These are phyloP conservation scores for Umbelopsis vinacea DNA, from an alignment of 192 early-diverging fungal genomes.

Conservation along the genomic window DNA sequence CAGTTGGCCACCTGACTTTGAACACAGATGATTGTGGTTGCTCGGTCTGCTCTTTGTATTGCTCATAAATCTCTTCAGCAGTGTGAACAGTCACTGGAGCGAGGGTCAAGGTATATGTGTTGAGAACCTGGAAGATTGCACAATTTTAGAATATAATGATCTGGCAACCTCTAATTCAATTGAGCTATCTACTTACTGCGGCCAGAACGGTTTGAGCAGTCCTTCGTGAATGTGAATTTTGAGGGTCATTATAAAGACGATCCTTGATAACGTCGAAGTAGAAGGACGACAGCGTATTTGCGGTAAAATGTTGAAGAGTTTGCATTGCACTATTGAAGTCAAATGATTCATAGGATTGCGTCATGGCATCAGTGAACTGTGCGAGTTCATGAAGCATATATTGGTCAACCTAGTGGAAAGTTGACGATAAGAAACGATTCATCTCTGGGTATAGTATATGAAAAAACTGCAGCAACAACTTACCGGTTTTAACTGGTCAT, in stretches of 20 bases:
- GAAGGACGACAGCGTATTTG: constrained; percentile 68
- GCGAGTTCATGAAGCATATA: constrained; percentile 72
- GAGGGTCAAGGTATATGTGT: constrained; percentile 61
- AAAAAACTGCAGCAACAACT: neutral
- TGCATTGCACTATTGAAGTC: constrained; percentile 70
- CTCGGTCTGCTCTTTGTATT: constrained; percentile 47
- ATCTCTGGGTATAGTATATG: too few species aligned
- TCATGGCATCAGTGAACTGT: constrained; percentile 59
- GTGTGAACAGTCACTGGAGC: constrained; percentile 71
- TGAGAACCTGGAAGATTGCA: constrained; percentile 47
- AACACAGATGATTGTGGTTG: constrained; percentile 59
- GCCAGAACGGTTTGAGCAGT: constrained; percentile 69
- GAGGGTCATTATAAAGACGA: constrained; percentile 65
- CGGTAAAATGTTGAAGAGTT: constrained; percentile 69
- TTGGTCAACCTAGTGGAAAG: constrained; percentile 44
- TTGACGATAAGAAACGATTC: too few species aligned
- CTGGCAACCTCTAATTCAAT: too few species aligned
- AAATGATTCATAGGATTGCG: constrained; percentile 59
- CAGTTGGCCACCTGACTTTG: constrained; percentile 61
- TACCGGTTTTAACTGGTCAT: constrained; percentile 53
- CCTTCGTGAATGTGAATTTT: constrained; percentile 48
- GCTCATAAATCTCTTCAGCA: constrained; percentile 77
- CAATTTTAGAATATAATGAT: too few species aligned
- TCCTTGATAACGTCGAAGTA: constrained; percentile 86
- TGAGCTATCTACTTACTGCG: constrained; percentile 42